phyloP scores from a whole-genome alignment of 2,329 filamentous ascomycete species.

The Dryadomyces quercivorus region DNA sequence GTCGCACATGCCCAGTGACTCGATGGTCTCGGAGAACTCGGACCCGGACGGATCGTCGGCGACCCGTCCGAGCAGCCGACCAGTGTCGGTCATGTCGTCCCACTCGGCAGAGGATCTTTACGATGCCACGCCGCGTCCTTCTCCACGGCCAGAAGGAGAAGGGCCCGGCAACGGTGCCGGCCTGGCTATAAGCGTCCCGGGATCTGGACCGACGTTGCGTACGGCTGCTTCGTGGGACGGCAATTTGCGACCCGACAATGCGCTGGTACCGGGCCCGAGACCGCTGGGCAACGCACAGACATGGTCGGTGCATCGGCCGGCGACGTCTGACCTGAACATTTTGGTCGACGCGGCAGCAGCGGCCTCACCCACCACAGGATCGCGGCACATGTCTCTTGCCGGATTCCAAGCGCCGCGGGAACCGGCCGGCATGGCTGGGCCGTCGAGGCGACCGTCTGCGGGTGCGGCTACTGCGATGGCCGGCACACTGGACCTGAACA shows the following conservation, averaged over 20 bases:
- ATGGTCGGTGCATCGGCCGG: constrained; percentile 9
- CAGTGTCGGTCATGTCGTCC: neutral
- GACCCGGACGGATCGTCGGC: neutral
- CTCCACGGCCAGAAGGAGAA: constrained; percentile 3
- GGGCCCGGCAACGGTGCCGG: neutral
- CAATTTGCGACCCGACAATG: neutral
- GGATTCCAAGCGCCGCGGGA: constrained; percentile 29
- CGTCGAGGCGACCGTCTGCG: neutral
- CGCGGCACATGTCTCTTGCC: constrained; percentile 29
- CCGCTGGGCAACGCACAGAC: constrained; percentile 9
- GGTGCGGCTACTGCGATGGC: constrained; percentile 10
- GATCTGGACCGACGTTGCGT: constrained; percentile 1
- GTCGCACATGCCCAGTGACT: neutral
- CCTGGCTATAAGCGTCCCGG: constrained; percentile 19
- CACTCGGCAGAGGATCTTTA: constrained; percentile 6
- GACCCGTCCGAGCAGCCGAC: constrained; percentile 4
- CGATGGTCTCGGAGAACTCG: no score
- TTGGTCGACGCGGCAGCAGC: constrained; percentile 27
- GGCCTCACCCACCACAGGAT: constrained; percentile 3
- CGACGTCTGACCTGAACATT: neutral
- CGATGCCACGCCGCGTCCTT: constrained; percentile 6
- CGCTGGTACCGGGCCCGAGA: constrained; percentile 1
- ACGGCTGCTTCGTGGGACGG: neutral
- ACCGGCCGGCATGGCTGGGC: constrained; percentile 23
- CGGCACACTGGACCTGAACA: neutral